phyloP scores from a whole-genome alignment of 2,329 filamentous ascomycete species.

The Dryadomyces sulphureus region DNA sequence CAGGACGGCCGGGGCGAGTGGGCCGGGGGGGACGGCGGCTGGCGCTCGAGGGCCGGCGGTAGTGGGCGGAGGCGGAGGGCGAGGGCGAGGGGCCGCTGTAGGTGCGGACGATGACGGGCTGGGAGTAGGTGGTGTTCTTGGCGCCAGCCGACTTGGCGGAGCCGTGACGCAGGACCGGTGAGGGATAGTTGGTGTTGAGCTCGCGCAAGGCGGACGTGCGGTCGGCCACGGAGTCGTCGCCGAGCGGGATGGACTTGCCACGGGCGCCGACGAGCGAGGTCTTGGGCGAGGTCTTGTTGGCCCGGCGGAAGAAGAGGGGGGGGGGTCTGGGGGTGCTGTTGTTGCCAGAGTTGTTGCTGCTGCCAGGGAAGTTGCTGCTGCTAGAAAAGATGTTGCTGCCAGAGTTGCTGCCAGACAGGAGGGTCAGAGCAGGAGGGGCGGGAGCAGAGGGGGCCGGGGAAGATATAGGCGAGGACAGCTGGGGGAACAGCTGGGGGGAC shows the following conservation, averaged over 20 bases:
- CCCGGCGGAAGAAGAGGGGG: not conserved
- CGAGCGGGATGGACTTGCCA: slow-evolving; percentile 39
- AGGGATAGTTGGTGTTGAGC: slow-evolving; percentile 42
- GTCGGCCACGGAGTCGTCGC: slow-evolving; percentile 38
- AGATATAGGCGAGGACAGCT: not conserved
- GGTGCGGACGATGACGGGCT: slow-evolving; percentile 51
- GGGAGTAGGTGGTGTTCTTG: slow-evolving; percentile 43
- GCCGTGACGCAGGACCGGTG: slow-evolving; percentile 28
- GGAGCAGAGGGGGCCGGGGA: not conserved
- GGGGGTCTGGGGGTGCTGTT: too few species aligned
- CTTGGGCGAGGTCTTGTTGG: slow-evolving; percentile 21
- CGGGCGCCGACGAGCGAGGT: slow-evolving; percentile 39
- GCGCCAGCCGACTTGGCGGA: slow-evolving; percentile 42
- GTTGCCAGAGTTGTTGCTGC: not conserved
- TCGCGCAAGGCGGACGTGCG: slow-evolving; percentile 46
- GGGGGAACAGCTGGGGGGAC: too few species aligned
- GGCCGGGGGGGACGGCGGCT: slow-evolving; percentile 16
- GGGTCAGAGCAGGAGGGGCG: not conserved
- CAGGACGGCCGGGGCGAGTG: slow-evolving; percentile 13
- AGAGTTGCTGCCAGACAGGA: not conserved
- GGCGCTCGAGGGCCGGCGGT: slow-evolving; percentile 15
- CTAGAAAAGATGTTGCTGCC: not conserved
- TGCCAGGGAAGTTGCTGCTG: not conserved
- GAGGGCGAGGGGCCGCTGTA: slow-evolving; percentile 34
- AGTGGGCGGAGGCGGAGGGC: slow-evolving; percentile 11